Conservation (phyloP, 2,329 filamentous ascomycete species). For the Colletotrichum plurivorum region DNA sequence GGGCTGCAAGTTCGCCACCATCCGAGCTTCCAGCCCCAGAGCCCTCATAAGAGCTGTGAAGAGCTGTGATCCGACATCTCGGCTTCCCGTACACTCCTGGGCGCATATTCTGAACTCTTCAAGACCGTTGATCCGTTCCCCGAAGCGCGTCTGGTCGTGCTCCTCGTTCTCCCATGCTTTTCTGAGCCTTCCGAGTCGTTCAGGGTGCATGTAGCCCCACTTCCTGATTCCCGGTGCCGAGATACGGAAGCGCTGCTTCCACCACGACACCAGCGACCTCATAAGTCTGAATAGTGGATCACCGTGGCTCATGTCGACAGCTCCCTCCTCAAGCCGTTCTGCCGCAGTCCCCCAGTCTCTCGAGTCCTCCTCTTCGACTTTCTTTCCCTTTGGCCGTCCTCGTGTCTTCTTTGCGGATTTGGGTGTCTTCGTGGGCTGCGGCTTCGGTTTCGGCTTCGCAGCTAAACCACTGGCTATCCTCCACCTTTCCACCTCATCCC, state of each 20-base stretch:
- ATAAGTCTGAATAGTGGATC: slow-evolving; percentile 86
- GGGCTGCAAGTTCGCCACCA: slow-evolving; percentile 89
- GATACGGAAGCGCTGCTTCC: slow-evolving; percentile 86
- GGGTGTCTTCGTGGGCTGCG: slow-evolving; percentile 47
- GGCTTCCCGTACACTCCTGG: slow-evolving; percentile 80
- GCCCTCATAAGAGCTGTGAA: slow-evolving; percentile 89
- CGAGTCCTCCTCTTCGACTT: slow-evolving; percentile 46
- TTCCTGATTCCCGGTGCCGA: slow-evolving; percentile 88
- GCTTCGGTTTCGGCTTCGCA: slow-evolving; percentile 55
- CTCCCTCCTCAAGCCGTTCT: slow-evolving; percentile 76
- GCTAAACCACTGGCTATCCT: slow-evolving; percentile 76
- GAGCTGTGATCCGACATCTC: slow-evolving; percentile 89
- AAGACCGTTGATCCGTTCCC: slow-evolving; percentile 79
- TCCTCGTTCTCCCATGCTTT: slow-evolving; percentile 76
- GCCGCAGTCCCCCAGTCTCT: slow-evolving; percentile 82
- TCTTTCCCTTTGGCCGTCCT: slow-evolving; percentile 56
- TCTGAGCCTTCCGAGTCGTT: slow-evolving; percentile 80
- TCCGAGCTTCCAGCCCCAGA: slow-evolving; percentile 83
- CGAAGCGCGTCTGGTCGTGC: slow-evolving; percentile 76
- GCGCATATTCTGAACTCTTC: slow-evolving; percentile 79
- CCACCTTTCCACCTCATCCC: slow-evolving; percentile 82
- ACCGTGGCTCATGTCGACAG: slow-evolving; percentile 83
- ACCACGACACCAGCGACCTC: slow-evolving; percentile 84
- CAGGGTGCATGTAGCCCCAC: slow-evolving; percentile 86
- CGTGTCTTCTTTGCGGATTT: slow-evolving; percentile 50